Evolutionary conservation across 257 asterid species (phyloP).

Genomic region (Nicotiana obtusifolia): DNA sequence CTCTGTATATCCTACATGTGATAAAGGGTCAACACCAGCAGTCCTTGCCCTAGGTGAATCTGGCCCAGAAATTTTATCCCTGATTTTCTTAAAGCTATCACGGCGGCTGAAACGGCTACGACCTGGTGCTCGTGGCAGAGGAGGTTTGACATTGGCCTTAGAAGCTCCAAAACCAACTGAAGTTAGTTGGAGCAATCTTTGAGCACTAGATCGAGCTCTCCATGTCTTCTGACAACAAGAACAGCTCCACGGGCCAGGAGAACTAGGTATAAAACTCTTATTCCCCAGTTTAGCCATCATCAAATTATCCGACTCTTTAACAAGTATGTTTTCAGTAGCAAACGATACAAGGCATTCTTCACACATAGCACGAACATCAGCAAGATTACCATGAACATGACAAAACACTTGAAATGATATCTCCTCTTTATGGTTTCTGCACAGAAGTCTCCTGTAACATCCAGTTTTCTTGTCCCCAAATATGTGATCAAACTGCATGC

Average conservation of each 20-base stretch:
- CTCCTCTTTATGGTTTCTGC: slow-evolving; percentile 61
- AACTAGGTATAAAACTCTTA: slow-evolving; percentile 30
- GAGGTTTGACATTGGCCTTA: slow-evolving; percentile 67
- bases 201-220: slow-evolving; percentile 50
- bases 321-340: slow-evolving; percentile 26
- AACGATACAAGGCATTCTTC: slow-evolving; percentile 61
- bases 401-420: slow-evolving; percentile 60
- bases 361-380: slow-evolving; percentile 55
- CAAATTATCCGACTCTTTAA: slow-evolving; percentile 34
- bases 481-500: slow-evolving; percentile 56
- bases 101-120: slow-evolving; percentile 64
- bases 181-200: slow-evolving; percentile 42
- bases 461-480: slow-evolving; percentile 37
- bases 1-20: slow-evolving; percentile 65
- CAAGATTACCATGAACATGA: slow-evolving; percentile 46
- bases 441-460: slow-evolving; percentile 38
- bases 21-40: slow-evolving; percentile 26
- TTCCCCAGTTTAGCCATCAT: slow-evolving; percentile 47
- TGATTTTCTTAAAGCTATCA: slow-evolving; percentile 66
- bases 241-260: slow-evolving; percentile 42
- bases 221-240: slow-evolving; percentile 57
- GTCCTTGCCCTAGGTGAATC: slow-evolving; percentile 16
- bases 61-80: slow-evolving; percentile 51
- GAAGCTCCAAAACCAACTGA: slow-evolving; percentile 64
- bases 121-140: slow-evolving; percentile 66